Conservation (phyloP, 169 alveolate genomes). For the Plasmodium chabaudi region DNA sequence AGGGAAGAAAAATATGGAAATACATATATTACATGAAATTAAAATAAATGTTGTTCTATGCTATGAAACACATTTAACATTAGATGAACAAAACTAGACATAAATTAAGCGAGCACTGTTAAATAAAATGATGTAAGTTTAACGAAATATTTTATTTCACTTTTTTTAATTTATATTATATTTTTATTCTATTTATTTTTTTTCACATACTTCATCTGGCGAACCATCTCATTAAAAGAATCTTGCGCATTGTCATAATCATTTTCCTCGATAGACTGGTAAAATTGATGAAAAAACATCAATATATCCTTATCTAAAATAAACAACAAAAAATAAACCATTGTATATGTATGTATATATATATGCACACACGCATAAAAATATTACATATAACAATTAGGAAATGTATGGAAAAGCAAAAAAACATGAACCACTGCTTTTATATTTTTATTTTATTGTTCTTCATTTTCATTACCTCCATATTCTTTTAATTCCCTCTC, state of each 20-base stretch:
- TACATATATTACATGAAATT: not conserved
- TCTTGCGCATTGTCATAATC: conserved; percentile 33
- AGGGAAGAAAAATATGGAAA: not conserved
- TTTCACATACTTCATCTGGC: conserved; percentile 50
- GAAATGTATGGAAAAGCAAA: not conserved
- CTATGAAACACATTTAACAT: too few relatives aligned
- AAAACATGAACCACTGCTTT: not conserved
- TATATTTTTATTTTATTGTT: not conserved
- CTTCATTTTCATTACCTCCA: conserved; percentile 41
- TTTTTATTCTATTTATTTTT: not conserved
- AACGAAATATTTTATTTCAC: not conserved
- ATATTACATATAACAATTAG: not conserved
- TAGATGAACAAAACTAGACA: not conserved
- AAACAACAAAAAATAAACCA: not conserved
- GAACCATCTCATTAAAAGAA: conserved; percentile 22
- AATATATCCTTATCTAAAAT: conserved; percentile 67
- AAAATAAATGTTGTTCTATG: not conserved
- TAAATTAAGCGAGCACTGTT: not conserved
- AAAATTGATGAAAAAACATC: conserved; percentile 42
- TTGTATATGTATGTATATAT: not conserved
- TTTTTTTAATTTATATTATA: not conserved
- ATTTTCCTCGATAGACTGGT: conserved; percentile 45
- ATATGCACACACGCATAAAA: not conserved
- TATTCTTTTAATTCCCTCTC: conserved; percentile 65
- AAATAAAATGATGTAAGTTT: not conserved